Base-by-base conservation (phyloP, 371 early-diverging fungal genomes). In the Apophysomyces elegans region DNA sequence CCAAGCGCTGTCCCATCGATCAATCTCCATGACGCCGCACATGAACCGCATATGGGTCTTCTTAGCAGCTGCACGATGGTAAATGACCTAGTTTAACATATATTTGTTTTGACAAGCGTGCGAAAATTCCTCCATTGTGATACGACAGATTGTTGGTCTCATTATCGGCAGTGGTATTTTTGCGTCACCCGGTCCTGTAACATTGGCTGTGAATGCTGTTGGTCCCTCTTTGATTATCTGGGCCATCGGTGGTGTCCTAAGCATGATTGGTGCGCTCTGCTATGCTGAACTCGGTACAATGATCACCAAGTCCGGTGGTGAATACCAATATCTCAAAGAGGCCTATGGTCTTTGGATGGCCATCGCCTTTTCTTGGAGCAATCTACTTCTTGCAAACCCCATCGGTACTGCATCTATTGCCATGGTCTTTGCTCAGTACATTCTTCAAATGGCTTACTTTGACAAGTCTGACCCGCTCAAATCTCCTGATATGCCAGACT, bases 231-330 rank as follows among this genome's bases (percentile, higher is more conserved):
- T 87, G 12, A 16, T 64, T 14, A 77, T 88, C 4, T 88, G 89
- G 89, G 47, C 83, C 1, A 50, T 77, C 5, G 85, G 80, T 39
- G 88, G 89, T 54, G 7, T 84, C 7, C 66, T 88, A 9, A 79
- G 85, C 60, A 75, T 84, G 73, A 71, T 79, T 21, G 89, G 86
- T 21, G 83, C 82, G 1, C 65, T 85, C 12, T 84, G 87, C 63
- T 89, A 88, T 63, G 87, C 88, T 13, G 90, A 90, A 68, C 74
- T 90, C n/a, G 90, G 89, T 36, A 78, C 88, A 16, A 72, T 83
- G 76, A 80, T 88, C 32, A 86, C 86, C 4, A 75, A 68, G 57
- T 76, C 74, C 4, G 83, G 83, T 38, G 83, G 83, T 56, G 83
- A 83, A 75, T 76, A 83, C 56, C 71, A 78, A 56, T 83, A 83